Percentiles rank a stretch among this genome's conserved stretches.
Evolutionary conservation across 352 stramenopile species (phyloP).

Genomic region (Globisporangium splendens): DNA sequence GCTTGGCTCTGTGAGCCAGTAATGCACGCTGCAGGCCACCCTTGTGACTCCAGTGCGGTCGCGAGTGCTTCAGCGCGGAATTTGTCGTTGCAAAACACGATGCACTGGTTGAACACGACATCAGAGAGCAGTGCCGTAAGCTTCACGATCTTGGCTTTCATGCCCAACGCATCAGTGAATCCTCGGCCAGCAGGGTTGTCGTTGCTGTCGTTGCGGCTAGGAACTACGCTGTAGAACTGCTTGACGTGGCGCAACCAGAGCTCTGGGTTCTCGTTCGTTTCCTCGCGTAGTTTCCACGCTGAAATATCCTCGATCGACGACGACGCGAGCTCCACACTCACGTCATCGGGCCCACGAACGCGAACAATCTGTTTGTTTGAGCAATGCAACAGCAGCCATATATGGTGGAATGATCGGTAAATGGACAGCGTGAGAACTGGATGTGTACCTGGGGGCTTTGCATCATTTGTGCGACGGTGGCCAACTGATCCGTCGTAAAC

Average conservation of each 20-base stretch:
- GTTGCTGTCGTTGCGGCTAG: conserved; percentile 1
- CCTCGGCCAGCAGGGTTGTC: background rate
- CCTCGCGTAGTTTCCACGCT: conserved; percentile 49
- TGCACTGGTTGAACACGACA: conserved; percentile 72
- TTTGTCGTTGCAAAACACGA: conserved; percentile 87
- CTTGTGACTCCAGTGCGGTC: conserved; percentile 38
- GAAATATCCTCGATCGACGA: conserved; percentile 30
- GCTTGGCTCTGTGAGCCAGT: conserved; percentile 61
- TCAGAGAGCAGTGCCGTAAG: conserved; percentile 56
- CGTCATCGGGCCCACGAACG: conserved; percentile 47
- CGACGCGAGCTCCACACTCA: conserved; percentile 65
- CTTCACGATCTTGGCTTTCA: conserved; percentile 55
- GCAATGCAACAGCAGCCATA: background rate
- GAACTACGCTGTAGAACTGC: conserved; percentile 67
- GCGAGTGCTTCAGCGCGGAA: conserved; percentile 65
- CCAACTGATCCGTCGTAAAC: conserved; percentile 67
- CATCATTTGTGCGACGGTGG: conserved; percentile 45
- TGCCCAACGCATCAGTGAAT: conserved; percentile 23
- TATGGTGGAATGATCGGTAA: background rate
- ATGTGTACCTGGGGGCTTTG: conserved; percentile 53
- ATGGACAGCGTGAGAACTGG: background rate
- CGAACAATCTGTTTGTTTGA: conserved; percentile 48
- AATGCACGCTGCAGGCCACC: conserved; percentile 62
- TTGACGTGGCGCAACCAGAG: conserved; percentile 69
- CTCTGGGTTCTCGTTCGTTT: conserved; percentile 35